These are phyloP conservation scores for Nissolia schottii DNA, from an alignment of 306 rosid genomes.

Conservation along the genomic window DNA sequence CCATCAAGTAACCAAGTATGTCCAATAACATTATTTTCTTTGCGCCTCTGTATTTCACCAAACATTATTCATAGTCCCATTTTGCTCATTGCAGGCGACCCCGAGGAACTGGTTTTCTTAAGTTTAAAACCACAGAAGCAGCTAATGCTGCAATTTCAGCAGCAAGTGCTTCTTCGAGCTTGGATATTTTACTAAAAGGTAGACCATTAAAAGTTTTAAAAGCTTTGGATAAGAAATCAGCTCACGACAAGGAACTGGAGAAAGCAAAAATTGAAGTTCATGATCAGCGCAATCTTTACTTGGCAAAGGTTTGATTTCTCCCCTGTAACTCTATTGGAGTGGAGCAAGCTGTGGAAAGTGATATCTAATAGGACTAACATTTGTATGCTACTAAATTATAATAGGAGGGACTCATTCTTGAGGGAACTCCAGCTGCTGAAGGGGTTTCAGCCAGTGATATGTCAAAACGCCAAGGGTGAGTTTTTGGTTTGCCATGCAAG, in stretches of 20 bases:
- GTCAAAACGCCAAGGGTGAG: slow-evolving; percentile 79
- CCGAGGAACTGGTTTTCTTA: slow-evolving; percentile 91
- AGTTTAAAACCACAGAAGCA: slow-evolving; percentile 70
- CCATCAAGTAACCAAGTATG: slow-evolving; percentile 85
- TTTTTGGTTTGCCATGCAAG: slow-evolving; percentile 22
- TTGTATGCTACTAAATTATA: slow-evolving; percentile 21
- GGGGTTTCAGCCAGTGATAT: slow-evolving; percentile 85
- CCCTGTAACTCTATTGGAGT: not conserved
- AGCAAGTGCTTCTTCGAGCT: slow-evolving; percentile 56
- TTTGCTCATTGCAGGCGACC: slow-evolving; percentile 70
- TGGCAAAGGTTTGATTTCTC: slow-evolving; percentile 62
- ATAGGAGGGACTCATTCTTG: slow-evolving; percentile 89
- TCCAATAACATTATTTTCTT: slow-evolving; percentile 4
- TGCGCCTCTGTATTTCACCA: not conserved
- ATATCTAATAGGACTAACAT: slow-evolving; percentile 28
- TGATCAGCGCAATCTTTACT: slow-evolving; percentile 84
- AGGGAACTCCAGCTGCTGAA: slow-evolving; percentile 92
- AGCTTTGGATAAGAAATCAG: slow-evolving; percentile 90
- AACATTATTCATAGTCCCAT: slow-evolving; percentile 24
- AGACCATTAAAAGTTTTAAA: slow-evolving; percentile 71
- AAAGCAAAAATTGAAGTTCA: slow-evolving; percentile 61
- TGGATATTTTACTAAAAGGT: slow-evolving; percentile 75
- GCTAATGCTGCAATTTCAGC: slow-evolving; percentile 70
- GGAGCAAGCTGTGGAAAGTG: not conserved
- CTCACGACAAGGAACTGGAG: slow-evolving; percentile 77